Evolutionary conservation across 1,139 yeast species (phyloP).

Genomic region (Kodamaea anthophila): DNA sequence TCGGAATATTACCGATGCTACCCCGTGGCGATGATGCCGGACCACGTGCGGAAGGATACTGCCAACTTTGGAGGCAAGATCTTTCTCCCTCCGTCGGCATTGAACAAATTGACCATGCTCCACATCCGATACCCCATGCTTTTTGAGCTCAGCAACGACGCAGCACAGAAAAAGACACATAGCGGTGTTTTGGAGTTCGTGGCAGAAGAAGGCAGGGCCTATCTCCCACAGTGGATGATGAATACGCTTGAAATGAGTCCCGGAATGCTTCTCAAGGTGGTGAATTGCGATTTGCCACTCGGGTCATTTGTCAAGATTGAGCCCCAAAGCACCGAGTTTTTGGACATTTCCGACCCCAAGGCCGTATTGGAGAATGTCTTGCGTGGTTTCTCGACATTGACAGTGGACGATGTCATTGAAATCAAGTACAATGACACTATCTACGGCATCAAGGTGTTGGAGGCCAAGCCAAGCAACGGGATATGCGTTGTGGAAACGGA

Average conservation of each 20-base stretch:
- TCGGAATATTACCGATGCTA: constrained; percentile 89
- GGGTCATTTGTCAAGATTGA: constrained; percentile 90
- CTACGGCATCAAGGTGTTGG: constrained; percentile 79
- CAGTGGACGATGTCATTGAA: constrained; percentile 81
- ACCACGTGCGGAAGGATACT: constrained; percentile 65
- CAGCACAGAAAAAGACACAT: constrained; percentile 53
- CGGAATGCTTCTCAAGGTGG: constrained; percentile 72
- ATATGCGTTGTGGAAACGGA: constrained; percentile 97
- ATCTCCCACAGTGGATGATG: constrained; percentile 98
- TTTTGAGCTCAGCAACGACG: constrained; percentile 71
- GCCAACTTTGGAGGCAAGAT: constrained; percentile 97
- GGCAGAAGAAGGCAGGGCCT: constrained; percentile 95
- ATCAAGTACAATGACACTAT: constrained; percentile 78
- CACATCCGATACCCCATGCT: constrained; percentile 96
- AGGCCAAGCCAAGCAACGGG: constrained; percentile 80
- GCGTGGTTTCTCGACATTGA: constrained; percentile 82
- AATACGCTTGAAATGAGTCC: constrained; percentile 63
- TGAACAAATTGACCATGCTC: constrained; percentile 75
- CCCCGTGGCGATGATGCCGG: constrained; percentile 90
- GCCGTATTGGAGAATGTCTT: constrained; percentile 92
- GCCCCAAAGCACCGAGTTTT: constrained; percentile 89
- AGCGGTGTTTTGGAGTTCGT: constrained; percentile 95
- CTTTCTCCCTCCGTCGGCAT: constrained; percentile 87
- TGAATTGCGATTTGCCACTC: constrained; percentile 72
- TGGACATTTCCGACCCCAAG: constrained; percentile 92